A percentile compares a stretch with the other conserved stretches of the same genome.
Conservation (phyloP, 2,329 filamentous ascomycete species). For the Pyrenophora graminea region DNA sequence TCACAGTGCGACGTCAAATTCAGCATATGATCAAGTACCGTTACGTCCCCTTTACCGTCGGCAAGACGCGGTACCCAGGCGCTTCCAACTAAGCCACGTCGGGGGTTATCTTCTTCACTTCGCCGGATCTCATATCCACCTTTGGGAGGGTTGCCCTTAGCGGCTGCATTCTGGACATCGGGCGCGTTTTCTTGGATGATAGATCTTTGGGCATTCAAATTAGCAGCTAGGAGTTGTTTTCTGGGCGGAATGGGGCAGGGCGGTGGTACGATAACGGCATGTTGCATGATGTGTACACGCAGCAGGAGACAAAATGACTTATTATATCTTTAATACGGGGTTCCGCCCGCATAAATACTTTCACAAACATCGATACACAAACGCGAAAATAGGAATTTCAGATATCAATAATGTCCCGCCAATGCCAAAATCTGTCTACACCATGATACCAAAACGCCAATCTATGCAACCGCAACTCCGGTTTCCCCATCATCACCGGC, state of each 20-base stretch:
- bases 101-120: slow-evolving; percentile 5
- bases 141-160: slow-evolving; percentile 10
- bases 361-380: no score
- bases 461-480: no score
- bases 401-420: no score
- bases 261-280: slow-evolving; percentile 17
- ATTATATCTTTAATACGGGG: slow-evolving; percentile 14
- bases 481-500: not conserved
- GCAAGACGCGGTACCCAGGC: slow-evolving; percentile 63
- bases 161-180: slow-evolving; percentile 20
- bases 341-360: no score
- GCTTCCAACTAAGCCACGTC: slow-evolving; percentile 26
- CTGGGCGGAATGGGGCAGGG: slow-evolving; percentile 1
- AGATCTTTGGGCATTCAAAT: slow-evolving; percentile 22
- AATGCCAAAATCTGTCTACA: no score
- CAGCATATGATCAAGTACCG: slow-evolving; percentile 99
- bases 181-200: slow-evolving; percentile 26
- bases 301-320: slow-evolving; percentile 10
- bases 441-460: no score
- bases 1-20: slow-evolving; percentile 92
- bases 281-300: slow-evolving; percentile 27
- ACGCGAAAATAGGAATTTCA: no score
- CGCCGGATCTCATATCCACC: slow-evolving; percentile 1
- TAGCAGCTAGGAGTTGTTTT: slow-evolving; percentile 21
- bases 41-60: slow-evolving; percentile 91